phyloP scores from a whole-genome alignment of 2,329 filamentous ascomycete species.

The Aspergillus neotritici region DNA sequence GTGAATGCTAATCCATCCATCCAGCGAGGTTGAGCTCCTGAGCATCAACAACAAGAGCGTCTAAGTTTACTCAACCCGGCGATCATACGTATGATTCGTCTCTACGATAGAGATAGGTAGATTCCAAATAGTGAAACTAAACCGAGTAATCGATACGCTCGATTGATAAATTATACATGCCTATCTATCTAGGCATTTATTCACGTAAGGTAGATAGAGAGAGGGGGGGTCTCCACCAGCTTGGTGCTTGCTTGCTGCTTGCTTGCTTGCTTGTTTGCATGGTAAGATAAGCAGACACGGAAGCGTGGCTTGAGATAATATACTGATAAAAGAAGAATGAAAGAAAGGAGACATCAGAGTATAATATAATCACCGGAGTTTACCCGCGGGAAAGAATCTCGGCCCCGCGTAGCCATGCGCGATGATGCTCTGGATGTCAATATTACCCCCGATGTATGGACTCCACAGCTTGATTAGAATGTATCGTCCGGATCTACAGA shows the following conservation, averaged over 20 bases:
- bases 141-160: too few species aligned
- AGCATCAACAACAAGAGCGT: constrained; percentile 51
- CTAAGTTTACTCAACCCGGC: too few species aligned
- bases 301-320: too few species aligned
- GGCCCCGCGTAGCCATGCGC: constrained; percentile 80
- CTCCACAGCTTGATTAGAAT: constrained; percentile 90
- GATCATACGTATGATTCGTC: neutral
- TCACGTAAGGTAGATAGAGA: too few species aligned
- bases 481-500: constrained; percentile 65
- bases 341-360: neutral
- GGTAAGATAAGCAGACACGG: too few species aligned
- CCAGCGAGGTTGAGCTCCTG: constrained; percentile 64
- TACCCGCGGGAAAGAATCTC: constrained; percentile 69
- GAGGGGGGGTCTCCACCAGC: too few species aligned
- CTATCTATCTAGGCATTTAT: too few species aligned
- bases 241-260: too few species aligned
- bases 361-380: constrained; percentile 46
- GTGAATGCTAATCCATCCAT: constrained; percentile 6
- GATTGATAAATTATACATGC: too few species aligned
- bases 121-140: too few species aligned
- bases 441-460: constrained; percentile 67
- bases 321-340: neutral
- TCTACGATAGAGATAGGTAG: neutral
- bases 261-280: too few species aligned
- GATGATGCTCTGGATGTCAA: constrained; percentile 83